Evolutionary conservation across 495 filamentous ascomycete genomes (phyloP), one percentile per base, ranked within the genome.

Genomic region (Penicillium atrosanguineum): DNA sequence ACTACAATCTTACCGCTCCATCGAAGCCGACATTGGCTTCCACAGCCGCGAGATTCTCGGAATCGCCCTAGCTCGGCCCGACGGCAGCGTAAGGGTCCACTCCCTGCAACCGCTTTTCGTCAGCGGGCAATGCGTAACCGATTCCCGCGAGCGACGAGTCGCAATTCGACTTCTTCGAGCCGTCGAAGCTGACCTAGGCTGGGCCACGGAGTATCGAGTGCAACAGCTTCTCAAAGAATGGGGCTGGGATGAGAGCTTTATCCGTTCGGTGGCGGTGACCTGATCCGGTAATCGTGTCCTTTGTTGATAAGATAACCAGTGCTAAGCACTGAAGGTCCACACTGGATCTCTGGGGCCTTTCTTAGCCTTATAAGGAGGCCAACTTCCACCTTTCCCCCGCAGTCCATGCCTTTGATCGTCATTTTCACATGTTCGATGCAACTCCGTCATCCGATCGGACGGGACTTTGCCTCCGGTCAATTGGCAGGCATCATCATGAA

Each of bases 181-280:
- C 23, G 79, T 86, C 29, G 82, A 86, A 64, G 53, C 60, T 4
- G 83, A 86, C 55, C 69, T 80, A 12, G 84, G 83, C 19, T 86
- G 83, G 84, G 82, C 83, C 1, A 86, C 80, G 23, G 80, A 83
- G 50, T 84, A 86, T 60, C 76, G 83, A 36, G 78, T 81, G 8
- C 66, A 77, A 57, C 75, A 83, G 58, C 57, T 86, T 50, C 53
- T 82, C 21, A 72, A 79, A 55, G 76, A 84, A 52, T 87, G 83
- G 83, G 69, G 61, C 12, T 81, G 76, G 75, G 61, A 72, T 21
- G 72, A 72, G 49, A 59, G 38, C 37, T 54, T 44, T 37, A 49
- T 56, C 21, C 56, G 36, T 1, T 46, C 54, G 34, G 25, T 38
- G 40, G 39, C 39, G 16, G 55, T 39, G 12, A 56, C 56, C 9